Percentiles rank a stretch among this genome's conserved stretches.
Evolutionary conservation across 2,329 filamentous ascomycete genomes (phyloP).

Genomic region (Aspergillus sp.): DNA sequence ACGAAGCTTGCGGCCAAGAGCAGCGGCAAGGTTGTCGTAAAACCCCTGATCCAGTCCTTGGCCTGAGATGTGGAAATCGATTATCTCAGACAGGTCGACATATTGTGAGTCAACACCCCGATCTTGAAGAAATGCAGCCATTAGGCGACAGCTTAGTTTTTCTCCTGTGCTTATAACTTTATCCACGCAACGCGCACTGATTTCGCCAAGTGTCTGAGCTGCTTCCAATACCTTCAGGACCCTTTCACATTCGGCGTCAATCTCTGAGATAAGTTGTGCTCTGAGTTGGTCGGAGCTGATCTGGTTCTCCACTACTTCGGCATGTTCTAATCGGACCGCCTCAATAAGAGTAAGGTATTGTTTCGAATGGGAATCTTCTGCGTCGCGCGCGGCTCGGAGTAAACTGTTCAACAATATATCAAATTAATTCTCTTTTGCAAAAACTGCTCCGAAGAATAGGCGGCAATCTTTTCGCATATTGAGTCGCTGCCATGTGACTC

Average conservation of each 20-base stretch:
- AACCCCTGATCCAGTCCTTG: slow-evolving; percentile 65
- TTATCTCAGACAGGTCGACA: slow-evolving; percentile 80
- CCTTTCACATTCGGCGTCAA: slow-evolving; percentile 76
- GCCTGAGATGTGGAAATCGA: slow-evolving; percentile 62
- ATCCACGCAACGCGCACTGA: slow-evolving; percentile 76
- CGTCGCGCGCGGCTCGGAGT: slow-evolving; percentile 50
- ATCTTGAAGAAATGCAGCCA: slow-evolving; percentile 81
- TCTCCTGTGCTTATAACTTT: slow-evolving; percentile 93
- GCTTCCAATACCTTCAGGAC: slow-evolving; percentile 72
- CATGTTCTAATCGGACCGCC: slow-evolving; percentile 79
- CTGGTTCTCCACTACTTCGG: slow-evolving; percentile 66
- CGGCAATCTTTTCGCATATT: not conserved
- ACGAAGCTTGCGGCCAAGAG: slow-evolving; percentile 63
- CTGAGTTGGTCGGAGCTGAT: slow-evolving; percentile 59
- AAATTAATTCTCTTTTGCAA: slow-evolving; percentile 2
- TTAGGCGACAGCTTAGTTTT: slow-evolving; percentile 90
- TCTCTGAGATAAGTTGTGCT: slow-evolving; percentile 61
- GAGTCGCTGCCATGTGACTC: slow-evolving; percentile 44
- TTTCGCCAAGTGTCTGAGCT: slow-evolving; percentile 63
- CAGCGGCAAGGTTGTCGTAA: slow-evolving; percentile 64
- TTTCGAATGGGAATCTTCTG: slow-evolving; percentile 47
- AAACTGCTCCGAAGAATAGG: not conserved
- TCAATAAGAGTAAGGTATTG: slow-evolving; percentile 74
- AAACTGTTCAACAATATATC: slow-evolving; percentile 30
- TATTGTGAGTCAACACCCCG: slow-evolving; percentile 81